These are phyloP conservation scores for Epichloe bromicola DNA, from an alignment of 2,329 filamentous ascomycete species.

Conservation along the genomic window DNA sequence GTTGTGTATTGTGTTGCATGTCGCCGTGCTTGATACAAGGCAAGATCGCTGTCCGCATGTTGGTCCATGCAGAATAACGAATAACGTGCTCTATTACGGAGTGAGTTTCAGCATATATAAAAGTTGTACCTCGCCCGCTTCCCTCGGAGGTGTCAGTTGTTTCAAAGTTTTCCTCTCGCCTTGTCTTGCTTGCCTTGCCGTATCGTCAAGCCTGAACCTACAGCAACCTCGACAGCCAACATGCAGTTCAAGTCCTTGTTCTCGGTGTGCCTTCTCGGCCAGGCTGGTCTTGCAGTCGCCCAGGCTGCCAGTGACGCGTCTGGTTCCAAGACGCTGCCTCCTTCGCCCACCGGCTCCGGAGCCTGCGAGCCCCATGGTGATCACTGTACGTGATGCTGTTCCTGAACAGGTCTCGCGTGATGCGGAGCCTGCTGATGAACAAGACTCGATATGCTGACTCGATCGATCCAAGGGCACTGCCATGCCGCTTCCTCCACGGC, in stretches of 20 bases:
- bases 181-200: neutral
- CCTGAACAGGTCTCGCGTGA: neutral
- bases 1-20: too few species aligned
- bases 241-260: constrained; percentile 8
- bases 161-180: neutral
- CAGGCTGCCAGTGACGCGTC: neutral
- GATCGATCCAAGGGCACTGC: constrained; percentile 8
- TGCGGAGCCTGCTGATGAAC: too few species aligned
- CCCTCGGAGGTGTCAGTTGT: rapidly evolving
- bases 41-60: neutral
- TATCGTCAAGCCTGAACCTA: neutral
- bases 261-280: constrained; percentile 7
- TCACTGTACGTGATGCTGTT: constrained; percentile 6
- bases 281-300: constrained; percentile 4
- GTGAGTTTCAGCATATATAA: too few species aligned
- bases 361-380: constrained; percentile 8
- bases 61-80: neutral
- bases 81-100: neutral
- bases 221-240: neutral
- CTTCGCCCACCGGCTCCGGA: constrained; percentile 10
- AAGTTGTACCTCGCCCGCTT: too few species aligned
- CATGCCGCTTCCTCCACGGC: constrained; percentile 2
- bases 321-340: constrained; percentile 5
- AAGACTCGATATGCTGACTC: neutral
- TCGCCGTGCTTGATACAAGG: neutral